Evolutionary conservation across 805 yeast species (phyloP).

Genomic region (Saccharomycodes ludwigii): DNA sequence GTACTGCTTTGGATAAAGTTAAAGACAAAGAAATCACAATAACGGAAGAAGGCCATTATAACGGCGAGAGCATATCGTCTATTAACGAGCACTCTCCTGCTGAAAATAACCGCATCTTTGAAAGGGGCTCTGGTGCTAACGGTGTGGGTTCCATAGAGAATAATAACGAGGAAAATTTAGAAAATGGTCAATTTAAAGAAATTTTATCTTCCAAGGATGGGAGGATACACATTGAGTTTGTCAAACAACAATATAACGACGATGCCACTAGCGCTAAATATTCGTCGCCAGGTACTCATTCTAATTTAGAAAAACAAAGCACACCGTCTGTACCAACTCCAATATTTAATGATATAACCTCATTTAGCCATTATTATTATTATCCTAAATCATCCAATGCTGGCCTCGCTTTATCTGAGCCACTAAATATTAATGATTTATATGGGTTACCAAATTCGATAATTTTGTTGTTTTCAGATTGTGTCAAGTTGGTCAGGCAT

Average conservation of each 20-base stretch:
- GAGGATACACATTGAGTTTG: constrained; percentile 33
- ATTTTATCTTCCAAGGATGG: constrained; percentile 34
- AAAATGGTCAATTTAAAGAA: constrained; percentile 13
- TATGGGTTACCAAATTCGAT: constrained; percentile 80
- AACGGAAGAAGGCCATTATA: constrained; percentile 9
- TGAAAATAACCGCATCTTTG: neutral
- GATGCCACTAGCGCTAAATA: constrained; percentile 19
- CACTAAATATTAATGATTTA: constrained; percentile 63
- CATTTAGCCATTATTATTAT: constrained; percentile 25
- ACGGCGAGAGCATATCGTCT: neutral
- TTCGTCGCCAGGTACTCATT: constrained; percentile 1
- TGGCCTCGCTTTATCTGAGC: no score
- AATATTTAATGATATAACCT: constrained; percentile 31
- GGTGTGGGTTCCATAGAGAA: neutral
- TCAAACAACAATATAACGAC: constrained; percentile 6
- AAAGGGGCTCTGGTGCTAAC: neutral
- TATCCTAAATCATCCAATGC: no score
- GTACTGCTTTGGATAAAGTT: constrained; percentile 34
- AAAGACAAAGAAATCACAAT: constrained; percentile 17
- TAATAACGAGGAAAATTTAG: neutral
- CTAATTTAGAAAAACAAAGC: neutral
- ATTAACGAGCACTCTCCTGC: neutral
- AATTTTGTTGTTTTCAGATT: constrained; percentile 58
- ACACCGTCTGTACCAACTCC: constrained; percentile 18
- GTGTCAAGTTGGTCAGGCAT: constrained; percentile 52